Base-by-base conservation (phyloP, 805 yeast species). In the Kodamaea kaohsiungensis region DNA sequence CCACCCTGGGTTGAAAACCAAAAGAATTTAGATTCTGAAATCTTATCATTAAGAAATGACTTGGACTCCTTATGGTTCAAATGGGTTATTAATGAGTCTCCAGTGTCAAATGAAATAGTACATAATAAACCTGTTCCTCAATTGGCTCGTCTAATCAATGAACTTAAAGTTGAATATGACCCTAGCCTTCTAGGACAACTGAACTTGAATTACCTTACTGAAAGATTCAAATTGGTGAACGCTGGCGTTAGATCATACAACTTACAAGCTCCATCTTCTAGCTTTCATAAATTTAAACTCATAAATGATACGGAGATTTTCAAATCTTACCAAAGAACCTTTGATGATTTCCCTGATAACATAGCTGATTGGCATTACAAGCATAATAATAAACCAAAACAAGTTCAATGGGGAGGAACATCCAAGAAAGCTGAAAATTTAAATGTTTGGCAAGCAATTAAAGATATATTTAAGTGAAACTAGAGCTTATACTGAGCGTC, bases 1-100 rank as follows among this genome's bases (percentile, higher is more conserved):
- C 96, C 97, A 0, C 96, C 96, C 0, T 91, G 97, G 97, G 86
- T 91, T 38, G 96, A 90, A 61, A 85, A 82, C 53, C 95, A 89
- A 66, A 75, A 81, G 16, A 77, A 82, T 1, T 82, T 87, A 3
- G 78, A 80, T 43, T 56, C 61, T 1, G 81, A 80, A 38, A 75
- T 88, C 7, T 64, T 61, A 2, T 62, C 62, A 0, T 83, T 89
- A 52, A 68, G 91, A 51, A 56, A 59, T 0, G 75, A 75, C 37
- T 52, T 86, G 30, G 78, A 73, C 42, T 52, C 61, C 1, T 69
- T 54, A 15, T 59, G 61, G 61, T 55, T 56, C 49, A 54, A 54
- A 12, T 59, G 61, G 61, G 35, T 59, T 37, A 43, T 56, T 5
- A 53, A 52, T 6, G 16, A 27, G 3, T 59, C 61, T 1, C 50